These are phyloP conservation scores for Baeospora myosura DNA, from an alignment of 1,284 basidiomycete genomes.

Conservation along the genomic window DNA sequence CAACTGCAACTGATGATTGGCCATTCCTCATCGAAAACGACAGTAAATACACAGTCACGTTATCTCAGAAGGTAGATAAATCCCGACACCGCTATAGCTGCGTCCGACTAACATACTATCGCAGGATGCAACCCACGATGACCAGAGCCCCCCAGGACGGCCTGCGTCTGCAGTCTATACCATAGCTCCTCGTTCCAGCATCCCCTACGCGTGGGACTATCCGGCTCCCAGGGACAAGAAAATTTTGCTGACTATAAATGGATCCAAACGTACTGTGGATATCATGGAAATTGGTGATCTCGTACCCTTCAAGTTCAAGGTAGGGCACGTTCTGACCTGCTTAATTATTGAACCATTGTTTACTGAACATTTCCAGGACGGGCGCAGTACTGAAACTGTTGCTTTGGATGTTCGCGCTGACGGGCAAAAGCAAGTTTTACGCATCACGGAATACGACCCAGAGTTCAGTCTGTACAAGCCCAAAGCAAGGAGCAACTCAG, in stretches of 20 bases:
- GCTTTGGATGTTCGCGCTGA: slow-evolving; percentile 94
- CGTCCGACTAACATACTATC: slow-evolving; percentile 1
- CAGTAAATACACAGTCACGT: slow-evolving; percentile 65
- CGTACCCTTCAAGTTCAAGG: slow-evolving; percentile 82
- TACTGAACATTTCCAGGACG: slow-evolving; percentile 30
- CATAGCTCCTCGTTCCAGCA: slow-evolving; percentile 48
- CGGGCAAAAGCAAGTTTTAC: slow-evolving; percentile 79
- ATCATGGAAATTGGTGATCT: slow-evolving; percentile 96
- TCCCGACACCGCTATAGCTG: neutral
- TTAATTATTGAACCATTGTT: neutral
- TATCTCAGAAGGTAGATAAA: slow-evolving; percentile 70
- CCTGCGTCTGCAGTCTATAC: slow-evolving; percentile 42
- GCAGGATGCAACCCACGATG: slow-evolving; percentile 46
- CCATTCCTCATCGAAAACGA: slow-evolving; percentile 91
- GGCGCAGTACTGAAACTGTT: slow-evolving; percentile 53
- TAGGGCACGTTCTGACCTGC: slow-evolving; percentile 22
- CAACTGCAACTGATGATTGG: slow-evolving; percentile 69
- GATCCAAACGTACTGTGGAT: slow-evolving; percentile 72
- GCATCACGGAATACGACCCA: slow-evolving; percentile 83
- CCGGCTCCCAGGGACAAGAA: slow-evolving; percentile 84
- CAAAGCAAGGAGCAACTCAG: slow-evolving; percentile 43
- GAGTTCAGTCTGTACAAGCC: slow-evolving; percentile 89
- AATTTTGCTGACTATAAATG: slow-evolving; percentile 63
- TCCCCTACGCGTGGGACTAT: slow-evolving; percentile 90
- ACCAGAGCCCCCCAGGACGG: slow-evolving; percentile 28